These are phyloP conservation scores for Sophora flavescens DNA, from an alignment of 306 rosid genomes.

Conservation along the genomic window DNA sequence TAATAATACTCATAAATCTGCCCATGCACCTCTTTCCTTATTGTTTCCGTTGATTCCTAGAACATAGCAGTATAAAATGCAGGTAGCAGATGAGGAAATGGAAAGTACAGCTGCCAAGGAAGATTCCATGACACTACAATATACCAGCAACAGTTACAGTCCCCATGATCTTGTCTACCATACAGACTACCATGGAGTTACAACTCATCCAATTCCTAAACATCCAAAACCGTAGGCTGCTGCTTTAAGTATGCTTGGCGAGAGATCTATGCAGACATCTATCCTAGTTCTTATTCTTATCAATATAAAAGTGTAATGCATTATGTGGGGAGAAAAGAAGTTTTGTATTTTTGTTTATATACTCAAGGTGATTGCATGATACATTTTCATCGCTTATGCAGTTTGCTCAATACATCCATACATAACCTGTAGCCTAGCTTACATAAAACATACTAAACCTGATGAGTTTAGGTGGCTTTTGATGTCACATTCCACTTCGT, in stretches of 20 bases:
- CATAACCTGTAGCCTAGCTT: slow-evolving; percentile 34
- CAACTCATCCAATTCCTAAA: slow-evolving; percentile 92
- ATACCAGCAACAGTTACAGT: slow-evolving; percentile 46
- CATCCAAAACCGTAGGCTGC: slow-evolving; percentile 74
- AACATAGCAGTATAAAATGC: slow-evolving; percentile 49
- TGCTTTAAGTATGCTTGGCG: slow-evolving; percentile 37
- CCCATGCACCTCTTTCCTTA: slow-evolving; percentile 25
- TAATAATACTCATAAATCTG: slow-evolving; percentile 3
- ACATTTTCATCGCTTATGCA: slow-evolving; percentile 33
- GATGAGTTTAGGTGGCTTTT: slow-evolving; percentile 14
- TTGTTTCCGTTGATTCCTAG: slow-evolving; percentile 34
- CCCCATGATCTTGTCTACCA: slow-evolving; percentile 71
- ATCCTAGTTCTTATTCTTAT: slow-evolving; percentile 45
- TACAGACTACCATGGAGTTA: slow-evolving; percentile 87
- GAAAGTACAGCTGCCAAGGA: slow-evolving; percentile 45
- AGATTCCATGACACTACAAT: slow-evolving; percentile 47
- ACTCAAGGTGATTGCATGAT: slow-evolving; percentile 16
- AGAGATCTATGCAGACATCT: slow-evolving; percentile 50
- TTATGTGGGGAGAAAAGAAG: slow-evolving; percentile 21
- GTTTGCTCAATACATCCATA: slow-evolving; percentile 18
- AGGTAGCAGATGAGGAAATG: slow-evolving; percentile 60
- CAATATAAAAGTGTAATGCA: slow-evolving; percentile 45
- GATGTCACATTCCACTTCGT: slow-evolving; percentile 27
- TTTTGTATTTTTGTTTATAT: slow-evolving; percentile 31
- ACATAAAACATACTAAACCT: slow-evolving; percentile 33